A percentile compares a stretch with the other conserved stretches of the same genome.
Evolutionary conservation across 495 filamentous ascomycete genomes (phyloP).

Genomic region (Chaetomium cochliodes): DNA sequence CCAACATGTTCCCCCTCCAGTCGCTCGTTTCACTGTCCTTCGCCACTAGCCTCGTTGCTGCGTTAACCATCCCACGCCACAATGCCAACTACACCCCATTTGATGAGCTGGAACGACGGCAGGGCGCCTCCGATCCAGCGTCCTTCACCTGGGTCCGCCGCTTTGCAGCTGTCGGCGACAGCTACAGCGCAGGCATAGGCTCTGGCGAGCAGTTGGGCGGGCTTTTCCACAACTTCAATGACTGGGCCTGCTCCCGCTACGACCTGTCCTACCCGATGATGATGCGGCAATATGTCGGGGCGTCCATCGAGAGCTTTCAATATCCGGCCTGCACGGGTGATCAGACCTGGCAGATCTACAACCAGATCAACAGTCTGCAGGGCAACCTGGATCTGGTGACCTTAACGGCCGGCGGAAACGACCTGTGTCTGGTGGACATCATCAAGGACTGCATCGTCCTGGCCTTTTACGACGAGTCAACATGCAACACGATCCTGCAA

Average conservation of each 20-base stretch:
- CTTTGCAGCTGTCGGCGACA: constrained; percentile 2
- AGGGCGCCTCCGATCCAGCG: not conserved
- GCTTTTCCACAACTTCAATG: not conserved
- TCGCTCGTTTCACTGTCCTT: not conserved
- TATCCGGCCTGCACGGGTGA: not conserved
- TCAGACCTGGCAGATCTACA: not conserved
- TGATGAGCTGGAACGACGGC: not conserved
- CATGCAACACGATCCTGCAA: not conserved
- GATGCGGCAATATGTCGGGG: not conserved
- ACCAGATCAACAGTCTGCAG: not conserved
- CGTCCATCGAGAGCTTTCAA: constrained; percentile 2
- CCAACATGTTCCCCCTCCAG: not conserved
- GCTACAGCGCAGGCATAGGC: constrained; percentile 1
- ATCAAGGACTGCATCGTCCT: constrained; percentile 12
- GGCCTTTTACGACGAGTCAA: not conserved
- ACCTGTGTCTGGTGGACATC: not conserved
- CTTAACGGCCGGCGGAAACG: not conserved
- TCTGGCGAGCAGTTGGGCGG: not conserved
- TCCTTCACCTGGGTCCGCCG: not conserved
- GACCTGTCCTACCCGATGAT: not conserved
- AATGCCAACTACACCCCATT: constrained; percentile 1
- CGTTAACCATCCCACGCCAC: not conserved
- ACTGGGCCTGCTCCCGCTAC: constrained; percentile 3
- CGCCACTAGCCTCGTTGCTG: not conserved
- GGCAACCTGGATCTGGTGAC: not conserved